Evolutionary conservation across 2,329 filamentous ascomycete genomes (phyloP).

Genomic region (Paraphoma chrysanthemicola): DNA sequence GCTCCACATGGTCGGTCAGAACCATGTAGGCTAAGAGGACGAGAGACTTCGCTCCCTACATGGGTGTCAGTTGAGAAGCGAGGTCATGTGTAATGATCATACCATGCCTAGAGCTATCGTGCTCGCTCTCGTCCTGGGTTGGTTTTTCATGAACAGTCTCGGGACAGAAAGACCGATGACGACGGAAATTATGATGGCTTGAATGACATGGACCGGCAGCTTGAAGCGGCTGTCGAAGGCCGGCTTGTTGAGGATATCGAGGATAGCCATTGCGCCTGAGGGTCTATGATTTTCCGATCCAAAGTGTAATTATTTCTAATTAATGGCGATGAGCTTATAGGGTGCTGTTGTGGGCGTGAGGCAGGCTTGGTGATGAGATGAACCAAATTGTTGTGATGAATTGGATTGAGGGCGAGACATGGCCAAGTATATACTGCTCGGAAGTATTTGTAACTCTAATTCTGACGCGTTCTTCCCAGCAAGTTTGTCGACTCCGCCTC

Average conservation of each 20-base stretch:
- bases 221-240: constrained; percentile 37
- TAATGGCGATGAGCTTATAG: neutral
- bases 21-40: constrained; percentile 52
- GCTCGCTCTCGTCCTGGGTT: constrained; percentile 23
- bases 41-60: constrained; percentile 49
- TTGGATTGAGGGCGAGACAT: neutral
- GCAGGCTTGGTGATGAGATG: neutral
- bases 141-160: constrained; percentile 28
- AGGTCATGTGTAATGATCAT: neutral
- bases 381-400: neutral
- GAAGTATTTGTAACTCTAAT: neutral
- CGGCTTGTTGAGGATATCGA: constrained; percentile 16
- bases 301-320: neutral
- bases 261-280: constrained; percentile 13
- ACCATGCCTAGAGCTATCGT: constrained; percentile 34
- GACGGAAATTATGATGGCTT: constrained; percentile 15
- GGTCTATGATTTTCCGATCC: neutral
- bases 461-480: neutral
- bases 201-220: constrained; percentile 20
- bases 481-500: constrained; percentile 9
- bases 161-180: constrained; percentile 22
- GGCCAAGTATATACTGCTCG: neutral
- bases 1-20: constrained; percentile 44
- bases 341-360: neutral
- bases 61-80: neutral